Conservation (phyloP, 352 stramenopile species). For the Blastocystis sp. region DNA sequence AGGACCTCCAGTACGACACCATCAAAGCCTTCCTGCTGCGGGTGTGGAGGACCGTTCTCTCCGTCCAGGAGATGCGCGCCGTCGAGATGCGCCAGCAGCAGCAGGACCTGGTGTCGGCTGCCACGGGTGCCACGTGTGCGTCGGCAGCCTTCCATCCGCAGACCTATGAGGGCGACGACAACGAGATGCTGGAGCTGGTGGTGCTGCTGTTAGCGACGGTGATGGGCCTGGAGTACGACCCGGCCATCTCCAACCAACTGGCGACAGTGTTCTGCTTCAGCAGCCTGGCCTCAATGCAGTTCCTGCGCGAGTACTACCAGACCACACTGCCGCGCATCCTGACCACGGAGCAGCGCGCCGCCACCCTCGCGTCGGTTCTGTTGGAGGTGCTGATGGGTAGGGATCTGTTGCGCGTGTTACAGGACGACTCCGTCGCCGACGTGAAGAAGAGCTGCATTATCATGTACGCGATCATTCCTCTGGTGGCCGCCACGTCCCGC, state of each 20-base stretch:
- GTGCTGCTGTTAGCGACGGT: neutral
- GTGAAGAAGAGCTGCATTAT: conserved; percentile 45
- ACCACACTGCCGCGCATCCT: neutral
- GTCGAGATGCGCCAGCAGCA: neutral
- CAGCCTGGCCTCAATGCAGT: conserved; percentile 12
- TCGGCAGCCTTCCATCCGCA: neutral
- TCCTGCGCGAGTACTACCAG: conserved; percentile 4
- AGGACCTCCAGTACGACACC: neutral
- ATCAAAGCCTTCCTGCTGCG: conserved; percentile 7
- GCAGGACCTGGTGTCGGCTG: neutral
- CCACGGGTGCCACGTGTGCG: neutral
- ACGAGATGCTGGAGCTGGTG: neutral
- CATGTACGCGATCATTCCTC: conserved; percentile 40
- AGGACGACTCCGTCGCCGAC: neutral
- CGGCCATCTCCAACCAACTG: conserved; percentile 25
- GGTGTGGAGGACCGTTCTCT: conserved; percentile 5
- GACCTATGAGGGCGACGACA: conserved; percentile 55
- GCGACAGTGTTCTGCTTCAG: conserved; percentile 22
- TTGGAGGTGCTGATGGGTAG: neutral
- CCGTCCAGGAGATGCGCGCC: neutral
- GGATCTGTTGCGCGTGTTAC: conserved; percentile 16
- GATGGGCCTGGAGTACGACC: neutral
- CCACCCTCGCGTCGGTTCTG: neutral
- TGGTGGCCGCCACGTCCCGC: conserved; percentile 24
- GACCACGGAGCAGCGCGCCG: neutral